A percentile compares a stretch with the other conserved stretches of the same genome.
phyloP scores from a whole-genome alignment of 371 early-diverging fungal genomes.

The Neoconidiobolus thromboides region DNA sequence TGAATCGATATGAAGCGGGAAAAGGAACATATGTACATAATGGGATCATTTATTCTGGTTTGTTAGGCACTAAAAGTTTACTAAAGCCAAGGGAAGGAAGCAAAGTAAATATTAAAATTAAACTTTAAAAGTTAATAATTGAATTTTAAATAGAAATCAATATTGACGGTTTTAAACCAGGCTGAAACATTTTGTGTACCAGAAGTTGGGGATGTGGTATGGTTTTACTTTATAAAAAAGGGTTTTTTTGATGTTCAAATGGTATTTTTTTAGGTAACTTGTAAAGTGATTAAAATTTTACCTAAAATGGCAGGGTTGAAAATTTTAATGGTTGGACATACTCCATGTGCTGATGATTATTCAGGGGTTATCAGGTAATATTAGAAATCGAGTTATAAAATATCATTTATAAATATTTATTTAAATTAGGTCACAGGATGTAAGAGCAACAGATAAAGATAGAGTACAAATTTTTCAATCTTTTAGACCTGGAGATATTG shows the following conservation, averaged over 20 bases:
- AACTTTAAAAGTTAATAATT: background rate
- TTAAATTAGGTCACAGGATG: conserved; percentile 55
- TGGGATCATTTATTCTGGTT: conserved; percentile 56
- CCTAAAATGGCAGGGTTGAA: conserved; percentile 64
- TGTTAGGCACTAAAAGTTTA: conserved; percentile 43
- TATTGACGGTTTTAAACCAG: conserved; percentile 38
- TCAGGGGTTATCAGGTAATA: conserved; percentile 66
- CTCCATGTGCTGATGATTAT: conserved; percentile 78
- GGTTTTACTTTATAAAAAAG: conserved; percentile 31
- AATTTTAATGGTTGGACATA: conserved; percentile 71
- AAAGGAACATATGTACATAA: conserved; percentile 62
- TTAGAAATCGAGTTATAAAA: background rate
- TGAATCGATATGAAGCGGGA: conserved; percentile 46
- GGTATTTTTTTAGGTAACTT: conserved; percentile 26
- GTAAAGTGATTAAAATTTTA: conserved; percentile 70
- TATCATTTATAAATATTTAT: background rate
- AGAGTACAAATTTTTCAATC: conserved; percentile 75
- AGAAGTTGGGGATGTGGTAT: conserved; percentile 27
- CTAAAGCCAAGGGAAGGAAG: background rate
- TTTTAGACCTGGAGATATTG: conserved; percentile 90
- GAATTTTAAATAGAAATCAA: conserved; percentile 19
- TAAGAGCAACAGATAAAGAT: conserved; percentile 85
- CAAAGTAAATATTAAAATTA: background rate
- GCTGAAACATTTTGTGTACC: conserved; percentile 63
- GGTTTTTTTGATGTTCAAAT: background rate